Conservation (phyloP, 2,329 filamentous ascomycete genomes). For the Emergomyces orientalis region DNA sequence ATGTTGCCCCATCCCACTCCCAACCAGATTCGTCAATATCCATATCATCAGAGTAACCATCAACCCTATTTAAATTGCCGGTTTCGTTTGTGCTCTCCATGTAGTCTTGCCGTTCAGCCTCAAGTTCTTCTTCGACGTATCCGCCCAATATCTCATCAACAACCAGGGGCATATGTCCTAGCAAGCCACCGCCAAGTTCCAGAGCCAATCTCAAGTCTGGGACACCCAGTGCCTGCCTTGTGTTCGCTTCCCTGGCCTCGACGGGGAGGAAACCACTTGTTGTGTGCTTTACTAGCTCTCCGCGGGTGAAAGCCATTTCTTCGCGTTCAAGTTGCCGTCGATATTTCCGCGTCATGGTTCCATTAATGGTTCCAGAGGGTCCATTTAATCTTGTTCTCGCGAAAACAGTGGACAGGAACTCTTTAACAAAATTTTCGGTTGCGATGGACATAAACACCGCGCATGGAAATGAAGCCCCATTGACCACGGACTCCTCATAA, state of each 20-base stretch:
- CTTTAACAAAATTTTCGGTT: slow-evolving; percentile 55
- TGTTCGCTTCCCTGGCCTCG: slow-evolving; percentile 66
- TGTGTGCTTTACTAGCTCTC: slow-evolving; percentile 64
- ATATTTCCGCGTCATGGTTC: slow-evolving; percentile 73
- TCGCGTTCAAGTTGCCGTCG: slow-evolving; percentile 64
- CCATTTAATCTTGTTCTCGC: slow-evolving; percentile 48
- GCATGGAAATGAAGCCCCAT: slow-evolving; percentile 44
- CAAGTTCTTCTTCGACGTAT: slow-evolving; percentile 67
- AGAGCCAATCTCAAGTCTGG: slow-evolving; percentile 69
- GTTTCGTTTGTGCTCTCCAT: slow-evolving; percentile 10
- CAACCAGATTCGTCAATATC: slow-evolving; percentile 32
- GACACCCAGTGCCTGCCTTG: slow-evolving; percentile 63
- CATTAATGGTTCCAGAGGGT: slow-evolving; percentile 54
- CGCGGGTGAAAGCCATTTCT: slow-evolving; percentile 62
- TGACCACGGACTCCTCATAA: slow-evolving; percentile 53
- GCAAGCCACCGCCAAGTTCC: slow-evolving; percentile 63
- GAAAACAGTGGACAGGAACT: slow-evolving; percentile 48
- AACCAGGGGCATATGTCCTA: slow-evolving; percentile 69
- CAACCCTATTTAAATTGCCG: slow-evolving; percentile 15
- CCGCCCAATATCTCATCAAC: slow-evolving; percentile 59
- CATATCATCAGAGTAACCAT: slow-evolving; percentile 29
- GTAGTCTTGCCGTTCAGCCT: slow-evolving; percentile 37
- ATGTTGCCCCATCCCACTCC: slow-evolving; percentile 33
- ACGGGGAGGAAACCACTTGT: slow-evolving; percentile 65
- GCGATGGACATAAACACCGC: slow-evolving; percentile 53